Evolutionary conservation across 495 filamentous ascomycete genomes (phyloP).

Genomic region (Daldinia decipiens): DNA sequence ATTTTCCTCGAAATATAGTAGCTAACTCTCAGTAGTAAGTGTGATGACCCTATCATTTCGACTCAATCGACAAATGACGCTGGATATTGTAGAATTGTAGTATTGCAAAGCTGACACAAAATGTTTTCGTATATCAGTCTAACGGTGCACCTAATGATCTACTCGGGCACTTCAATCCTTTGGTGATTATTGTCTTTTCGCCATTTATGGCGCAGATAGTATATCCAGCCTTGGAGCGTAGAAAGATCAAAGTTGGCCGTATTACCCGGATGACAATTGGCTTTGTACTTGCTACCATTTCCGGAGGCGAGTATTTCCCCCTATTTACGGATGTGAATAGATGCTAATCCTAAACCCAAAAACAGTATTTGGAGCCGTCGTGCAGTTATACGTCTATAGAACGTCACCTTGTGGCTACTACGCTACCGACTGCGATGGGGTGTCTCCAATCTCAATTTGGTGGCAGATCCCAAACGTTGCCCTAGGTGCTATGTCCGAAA

Average conservation of each 20-base stretch:
- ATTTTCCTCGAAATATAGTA: too few species aligned
- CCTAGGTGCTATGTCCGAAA: slow-evolving; percentile 65
- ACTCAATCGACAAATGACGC: too few species aligned
- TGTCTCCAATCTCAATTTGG: slow-evolving; percentile 65
- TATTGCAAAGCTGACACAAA: too few species aligned
- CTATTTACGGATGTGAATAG: not conserved
- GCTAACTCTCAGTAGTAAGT: too few species aligned
- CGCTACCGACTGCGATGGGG: slow-evolving; percentile 55
- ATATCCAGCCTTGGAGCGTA: slow-evolving; percentile 68
- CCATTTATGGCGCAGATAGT: slow-evolving; percentile 69
- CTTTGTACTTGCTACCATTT: slow-evolving; percentile 66
- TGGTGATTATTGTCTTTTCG: slow-evolving; percentile 73
- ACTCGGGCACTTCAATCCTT: slow-evolving; percentile 69
- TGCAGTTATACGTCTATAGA: slow-evolving; percentile 73
- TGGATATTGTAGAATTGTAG: too few species aligned
- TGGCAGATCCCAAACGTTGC: slow-evolving; percentile 57
- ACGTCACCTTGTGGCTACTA: slow-evolving; percentile 50
- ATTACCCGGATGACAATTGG: slow-evolving; percentile 74
- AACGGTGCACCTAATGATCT: slow-evolving; percentile 52
- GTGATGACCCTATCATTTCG: too few species aligned
- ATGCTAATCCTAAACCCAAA: not conserved
- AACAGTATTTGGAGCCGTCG: slow-evolving; percentile 64
- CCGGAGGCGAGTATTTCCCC: slow-evolving; percentile 12
- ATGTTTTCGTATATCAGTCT: too few species aligned
- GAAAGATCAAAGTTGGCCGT: slow-evolving; percentile 67